These are phyloP conservation scores for Salix brachista DNA, from an alignment of 345 rosid species.

Conservation along the genomic window DNA sequence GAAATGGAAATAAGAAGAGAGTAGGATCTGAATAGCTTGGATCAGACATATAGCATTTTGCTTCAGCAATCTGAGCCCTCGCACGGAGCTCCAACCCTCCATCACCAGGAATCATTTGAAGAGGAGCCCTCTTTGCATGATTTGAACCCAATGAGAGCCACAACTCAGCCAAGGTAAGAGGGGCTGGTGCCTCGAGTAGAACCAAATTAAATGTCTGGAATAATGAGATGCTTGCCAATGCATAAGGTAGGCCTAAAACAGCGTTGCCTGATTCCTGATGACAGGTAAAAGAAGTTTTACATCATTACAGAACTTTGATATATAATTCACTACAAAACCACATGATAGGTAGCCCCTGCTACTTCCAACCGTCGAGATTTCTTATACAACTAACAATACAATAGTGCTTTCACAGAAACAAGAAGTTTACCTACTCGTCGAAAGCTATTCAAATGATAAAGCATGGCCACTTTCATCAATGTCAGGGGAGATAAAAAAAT, in stretches of 20 bases:
- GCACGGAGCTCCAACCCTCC: slow-evolving; percentile 95
- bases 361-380: not conserved
- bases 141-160: slow-evolving; percentile 83
- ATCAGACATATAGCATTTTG: slow-evolving; percentile 86
- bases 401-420: not conserved
- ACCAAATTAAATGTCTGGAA: slow-evolving; percentile 93
- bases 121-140: slow-evolving; percentile 78
- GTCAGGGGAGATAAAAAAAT: not conserved
- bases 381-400: not conserved
- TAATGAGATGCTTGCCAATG: slow-evolving; percentile 88
- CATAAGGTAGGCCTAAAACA: slow-evolving; percentile 89
- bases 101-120: slow-evolving; percentile 91
- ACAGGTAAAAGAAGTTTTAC: slow-evolving; percentile 5
- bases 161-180: slow-evolving; percentile 84
- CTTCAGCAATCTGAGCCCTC: slow-evolving; percentile 90
- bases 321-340: not conserved
- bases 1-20: not conserved
- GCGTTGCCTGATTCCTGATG: slow-evolving; percentile 93
- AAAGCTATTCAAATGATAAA: not conserved
- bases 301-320: not conserved
- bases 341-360: not conserved
- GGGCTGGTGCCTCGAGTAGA: slow-evolving; percentile 93
- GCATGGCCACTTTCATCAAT: not conserved
- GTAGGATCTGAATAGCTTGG: slow-evolving; percentile 65
- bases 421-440: not conserved